phyloP scores from a whole-genome alignment of 108 stramenopile species.

The Fragilariopsis cylindrus region DNA sequence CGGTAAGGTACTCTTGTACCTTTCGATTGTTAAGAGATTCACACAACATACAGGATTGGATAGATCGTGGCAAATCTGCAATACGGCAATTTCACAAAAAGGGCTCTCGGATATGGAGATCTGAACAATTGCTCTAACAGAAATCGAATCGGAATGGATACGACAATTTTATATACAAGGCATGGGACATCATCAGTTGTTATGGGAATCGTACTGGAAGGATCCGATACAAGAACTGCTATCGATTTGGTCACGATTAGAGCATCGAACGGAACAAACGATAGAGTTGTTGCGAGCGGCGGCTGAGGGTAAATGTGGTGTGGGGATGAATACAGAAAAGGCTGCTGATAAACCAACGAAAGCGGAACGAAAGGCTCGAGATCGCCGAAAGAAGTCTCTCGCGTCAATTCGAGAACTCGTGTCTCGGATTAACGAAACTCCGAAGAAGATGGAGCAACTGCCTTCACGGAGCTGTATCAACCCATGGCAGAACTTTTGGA shows the following conservation, averaged over 20 bases:
- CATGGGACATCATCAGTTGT: conserved; percentile 36
- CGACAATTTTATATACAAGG: conserved; percentile 80
- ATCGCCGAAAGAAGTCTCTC: conserved; percentile 48
- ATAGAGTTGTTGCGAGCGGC: conserved; percentile 40
- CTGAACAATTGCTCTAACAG: conserved; percentile 54
- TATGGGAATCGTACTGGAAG: conserved; percentile 45
- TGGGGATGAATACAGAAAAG: background rate
- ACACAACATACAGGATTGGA: conserved; percentile 42
- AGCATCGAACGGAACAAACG: conserved; percentile 47
- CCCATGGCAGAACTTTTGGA: conserved; percentile 46
- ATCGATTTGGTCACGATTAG: conserved; percentile 52
- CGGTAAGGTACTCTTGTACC: conserved; percentile 55
- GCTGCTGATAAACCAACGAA: conserved; percentile 15
- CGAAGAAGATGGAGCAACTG: conserved; percentile 3
- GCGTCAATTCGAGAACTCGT: conserved; percentile 36
- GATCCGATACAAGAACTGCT: conserved; percentile 43
- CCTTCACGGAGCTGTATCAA: conserved; percentile 33
- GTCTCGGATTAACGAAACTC: conserved; percentile 7
- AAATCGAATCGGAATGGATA: conserved; percentile 77
- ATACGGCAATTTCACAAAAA: conserved; percentile 48
- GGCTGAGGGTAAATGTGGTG: conserved; percentile 39
- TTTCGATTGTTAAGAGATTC: conserved; percentile 52
- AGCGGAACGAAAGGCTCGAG: conserved; percentile 40
- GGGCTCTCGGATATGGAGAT: conserved; percentile 53
- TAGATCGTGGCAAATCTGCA: conserved; percentile 35